Base-by-base conservation (phyloP, 2,329 filamentous ascomycete species). In the Thielaviopsis punctulata region DNA sequence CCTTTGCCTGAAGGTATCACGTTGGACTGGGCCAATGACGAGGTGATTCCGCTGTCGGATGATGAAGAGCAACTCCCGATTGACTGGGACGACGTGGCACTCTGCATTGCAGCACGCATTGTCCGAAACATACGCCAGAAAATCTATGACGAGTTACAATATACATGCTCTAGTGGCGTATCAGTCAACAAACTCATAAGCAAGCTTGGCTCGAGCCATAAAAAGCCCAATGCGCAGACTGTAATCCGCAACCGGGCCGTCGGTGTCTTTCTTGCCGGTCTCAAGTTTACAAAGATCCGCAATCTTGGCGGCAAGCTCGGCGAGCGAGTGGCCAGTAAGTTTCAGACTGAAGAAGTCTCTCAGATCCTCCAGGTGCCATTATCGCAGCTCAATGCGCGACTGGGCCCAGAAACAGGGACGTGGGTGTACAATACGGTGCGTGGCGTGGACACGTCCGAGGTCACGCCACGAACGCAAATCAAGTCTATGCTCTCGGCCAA, bases 401-500 rank as follows among this genome's bases (percentile, higher is more conserved):
- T 96, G 18, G 86, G 86, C 3, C 84, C 90, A 50, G 87, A 94
- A 45, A 92, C 84, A 0, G 90, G 86, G 1, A 71, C 74, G 3
- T 95, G 89, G 88, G 71, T 96, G 10, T 83, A 94, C 66, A 79
- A 83, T 52, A 84, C 82, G 10, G 82, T 96, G 51, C 79, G 92
- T 10, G 92, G 92, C 1, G 79, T 89, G 56, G 92, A 98, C 64
- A 70, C 72, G 48, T 92, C 84, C 60, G 89, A 95, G 65, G 87
- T 98, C 58, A 95, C 87, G 61, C 77, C 87, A 24, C 75, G 90
- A 49, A 95, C 88, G 1, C 86, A 92, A 61, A 95, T 95, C 69
- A 95, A 96, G 64, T 92, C 85, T 15, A 96, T 98, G 89, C 72
- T 96, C 13, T 95, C 88, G 1, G 89, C 92, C 19, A 98, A 98